phyloP scores from a whole-genome alignment of 1,284 basidiomycete genomes.

The Fomitiporia mediterranea region DNA sequence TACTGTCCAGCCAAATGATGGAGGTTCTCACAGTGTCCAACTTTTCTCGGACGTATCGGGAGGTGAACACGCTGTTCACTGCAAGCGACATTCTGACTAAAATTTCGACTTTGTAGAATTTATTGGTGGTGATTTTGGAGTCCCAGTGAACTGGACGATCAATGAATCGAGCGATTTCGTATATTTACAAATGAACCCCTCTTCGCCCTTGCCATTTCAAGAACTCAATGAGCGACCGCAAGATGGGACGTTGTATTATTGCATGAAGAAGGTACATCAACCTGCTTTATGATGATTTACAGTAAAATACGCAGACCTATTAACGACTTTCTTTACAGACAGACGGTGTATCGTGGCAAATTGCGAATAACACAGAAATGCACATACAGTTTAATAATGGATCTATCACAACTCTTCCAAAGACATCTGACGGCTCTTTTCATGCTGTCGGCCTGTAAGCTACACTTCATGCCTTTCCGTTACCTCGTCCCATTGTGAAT shows the following conservation, averaged over 20 bases:
- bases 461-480: too few relatives aligned
- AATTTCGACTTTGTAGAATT: conserved; percentile 26
- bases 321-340: conserved; percentile 9
- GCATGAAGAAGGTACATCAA: conserved; percentile 28
- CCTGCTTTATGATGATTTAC: background rate
- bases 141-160: conserved; percentile 31
- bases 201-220: conserved; percentile 24
- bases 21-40: conserved; percentile 32
- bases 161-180: conserved; percentile 22
- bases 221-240: conserved; percentile 32
- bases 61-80: conserved; percentile 14
- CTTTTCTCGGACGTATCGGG: conserved; percentile 35
- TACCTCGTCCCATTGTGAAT: background rate
- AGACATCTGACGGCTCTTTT: conserved; percentile 5
- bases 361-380: conserved; percentile 11
- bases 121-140: conserved; percentile 31
- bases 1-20: conserved; percentile 33
- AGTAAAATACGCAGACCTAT: too few relatives aligned
- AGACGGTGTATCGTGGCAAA: conserved; percentile 30
- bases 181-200: conserved; percentile 29
- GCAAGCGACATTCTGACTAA: background rate
- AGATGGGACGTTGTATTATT: conserved; percentile 35
- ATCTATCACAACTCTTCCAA: background rate
- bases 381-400: background rate
- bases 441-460: too few relatives aligned